These are phyloP conservation scores for Ogataea pignaliae DNA, from an alignment of 805 yeast species.

Conservation along the genomic window DNA sequence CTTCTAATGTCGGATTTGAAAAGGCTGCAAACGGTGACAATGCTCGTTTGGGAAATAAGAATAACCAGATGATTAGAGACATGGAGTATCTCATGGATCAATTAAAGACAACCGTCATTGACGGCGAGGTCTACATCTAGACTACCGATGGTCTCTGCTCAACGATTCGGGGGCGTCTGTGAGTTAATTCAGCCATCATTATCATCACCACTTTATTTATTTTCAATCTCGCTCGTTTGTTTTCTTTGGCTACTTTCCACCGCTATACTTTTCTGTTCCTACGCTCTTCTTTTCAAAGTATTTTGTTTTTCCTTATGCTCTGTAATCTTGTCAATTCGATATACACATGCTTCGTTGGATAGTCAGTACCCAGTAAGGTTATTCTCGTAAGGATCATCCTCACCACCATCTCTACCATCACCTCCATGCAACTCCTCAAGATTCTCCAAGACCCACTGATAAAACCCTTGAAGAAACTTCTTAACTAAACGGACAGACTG, in stretches of 20 bases:
- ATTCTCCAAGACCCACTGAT: slow-evolving; percentile 47
- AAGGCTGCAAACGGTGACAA: no score
- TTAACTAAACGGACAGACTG: slow-evolving; percentile 56
- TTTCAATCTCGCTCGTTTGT: no score
- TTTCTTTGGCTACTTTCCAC: no score
- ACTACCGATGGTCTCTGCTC: no score
- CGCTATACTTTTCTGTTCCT: no score
- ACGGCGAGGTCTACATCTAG: slow-evolving; percentile 15
- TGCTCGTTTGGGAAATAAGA: neutral
- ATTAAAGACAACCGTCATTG: slow-evolving; percentile 13
- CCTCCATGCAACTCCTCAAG: slow-evolving; percentile 32
- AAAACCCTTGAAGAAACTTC: slow-evolving; percentile 48
- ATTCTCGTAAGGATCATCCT: slow-evolving; percentile 37
- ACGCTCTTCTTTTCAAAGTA: no score
- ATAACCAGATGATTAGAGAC: slow-evolving; percentile 1
- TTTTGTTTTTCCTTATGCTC: neutral
- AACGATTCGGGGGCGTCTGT: no score
- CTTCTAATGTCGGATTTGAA: no score
- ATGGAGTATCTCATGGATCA: slow-evolving; percentile 10
- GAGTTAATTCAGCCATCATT: no score
- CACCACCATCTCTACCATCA: slow-evolving; percentile 7
- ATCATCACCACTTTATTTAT: no score
- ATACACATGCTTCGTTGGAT: no score
- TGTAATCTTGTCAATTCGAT: no score
- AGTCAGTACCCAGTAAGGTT: slow-evolving; percentile 33